phyloP scores from a whole-genome alignment of 805 yeast species.

The Candida orba region DNA sequence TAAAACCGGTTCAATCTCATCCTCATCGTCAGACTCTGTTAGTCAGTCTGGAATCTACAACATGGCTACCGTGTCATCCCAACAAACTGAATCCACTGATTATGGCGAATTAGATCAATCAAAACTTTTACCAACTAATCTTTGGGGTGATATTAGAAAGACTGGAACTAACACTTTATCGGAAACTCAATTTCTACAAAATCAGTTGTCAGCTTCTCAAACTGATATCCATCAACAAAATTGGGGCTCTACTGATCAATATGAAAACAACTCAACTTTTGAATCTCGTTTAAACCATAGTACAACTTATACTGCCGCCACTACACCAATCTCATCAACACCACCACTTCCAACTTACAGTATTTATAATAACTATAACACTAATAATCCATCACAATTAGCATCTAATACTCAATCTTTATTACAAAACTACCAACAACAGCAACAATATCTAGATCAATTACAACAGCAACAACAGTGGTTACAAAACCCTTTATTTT shows the following conservation, averaged over 20 bases:
- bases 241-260: conserved; percentile 3
- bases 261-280: not conserved
- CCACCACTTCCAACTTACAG: conserved; percentile 5
- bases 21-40: conserved; percentile 7
- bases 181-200: conserved; percentile 11
- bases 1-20: conserved; percentile 3
- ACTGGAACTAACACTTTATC: conserved; percentile 7
- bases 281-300: not conserved
- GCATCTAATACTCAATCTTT: conserved; percentile 11
- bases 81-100: not conserved
- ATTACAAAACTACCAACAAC: conserved; percentile 18
- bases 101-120: conserved; percentile 8
- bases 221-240: not conserved
- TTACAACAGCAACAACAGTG: conserved; percentile 9
- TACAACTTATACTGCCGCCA: conserved; percentile 8
- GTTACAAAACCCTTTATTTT: conserved; percentile 18
- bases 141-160: conserved; percentile 25
- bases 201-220: conserved; percentile 2
- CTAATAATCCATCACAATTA: not conserved
- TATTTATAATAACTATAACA: too few species aligned
- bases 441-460: conserved; percentile 16
- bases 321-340: conserved; percentile 11
- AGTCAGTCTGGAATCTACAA: not conserved
- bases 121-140: conserved; percentile 28
- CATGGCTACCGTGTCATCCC: not conserved